Evolutionary conservation across 2,329 filamentous ascomycete species (phyloP), one percentile per base, ranked within the genome.

Genomic region (Diaporthe sp.): DNA sequence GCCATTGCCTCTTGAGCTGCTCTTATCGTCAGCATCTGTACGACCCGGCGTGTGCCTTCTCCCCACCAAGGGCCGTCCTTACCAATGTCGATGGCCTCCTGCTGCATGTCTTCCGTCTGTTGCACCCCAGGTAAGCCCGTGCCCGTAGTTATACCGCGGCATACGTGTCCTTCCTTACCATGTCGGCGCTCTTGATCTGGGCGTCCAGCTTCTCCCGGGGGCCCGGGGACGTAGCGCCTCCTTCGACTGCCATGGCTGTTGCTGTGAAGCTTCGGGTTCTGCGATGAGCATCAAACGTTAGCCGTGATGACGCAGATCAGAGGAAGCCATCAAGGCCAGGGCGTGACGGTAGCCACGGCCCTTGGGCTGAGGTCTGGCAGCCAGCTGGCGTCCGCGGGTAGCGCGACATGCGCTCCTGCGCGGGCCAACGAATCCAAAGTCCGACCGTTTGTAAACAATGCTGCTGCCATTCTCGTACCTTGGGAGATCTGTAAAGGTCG

Each of bases 111-210:
- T 75, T 98, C 96, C 81, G 93, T 96, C 97, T 98, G 82, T 79
- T 40, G 5, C 10, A 55, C 58, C 35, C 40, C 25, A n/a, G 30
- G 57, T 75, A 66, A 75, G 71, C 58, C 70, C 33, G 19, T 22
- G 33, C 4, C 25, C 54, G 13, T 40, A 22, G 4, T 28, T 8
- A 13, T 13, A 22, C 9, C 45, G 10, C 30, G 28, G 7, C 10
- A 35, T 17, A 35, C 6, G 55, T 25, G 25, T 38, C 35, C 88
- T 85, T 38, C 35, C 88, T 85, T 89, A 98, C 97, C 97, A 99
- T 99, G 83, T 99, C 97, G 75, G 95, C 96, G 80, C 96, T 98
- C 89, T 99, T 99, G 86, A 99, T 93, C 87, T 98, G 95, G 77
- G 95, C 97, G 84, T 96, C 94, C 71, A 95, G 91, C 90, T 95